Conservation (phyloP, 2,329 filamentous ascomycete species). For the Phaeosphaeria sp. region DNA sequence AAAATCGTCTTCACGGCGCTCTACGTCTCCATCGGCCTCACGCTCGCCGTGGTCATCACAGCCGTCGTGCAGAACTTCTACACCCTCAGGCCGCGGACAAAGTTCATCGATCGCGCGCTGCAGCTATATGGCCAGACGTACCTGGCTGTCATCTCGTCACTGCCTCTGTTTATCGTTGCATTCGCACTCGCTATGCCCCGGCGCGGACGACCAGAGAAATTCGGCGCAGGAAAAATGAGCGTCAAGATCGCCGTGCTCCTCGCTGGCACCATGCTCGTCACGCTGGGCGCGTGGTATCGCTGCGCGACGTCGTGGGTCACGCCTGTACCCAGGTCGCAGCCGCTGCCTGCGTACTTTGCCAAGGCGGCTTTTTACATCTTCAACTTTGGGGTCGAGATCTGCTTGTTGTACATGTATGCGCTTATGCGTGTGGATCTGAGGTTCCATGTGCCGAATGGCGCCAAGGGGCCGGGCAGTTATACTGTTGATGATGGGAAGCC, state of each 20-base stretch:
- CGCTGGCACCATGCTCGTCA: conserved; percentile 63
- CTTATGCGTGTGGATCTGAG: conserved; percentile 73
- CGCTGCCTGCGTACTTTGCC: conserved; percentile 68
- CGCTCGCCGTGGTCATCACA: conserved; percentile 70
- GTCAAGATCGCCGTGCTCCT: conserved; percentile 70
- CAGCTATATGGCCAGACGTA: conserved; percentile 68
- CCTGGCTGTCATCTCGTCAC: conserved; percentile 69
- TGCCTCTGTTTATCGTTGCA: conserved; percentile 66
- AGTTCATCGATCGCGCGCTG: conserved; percentile 64
- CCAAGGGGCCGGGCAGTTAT: conserved; percentile 53
- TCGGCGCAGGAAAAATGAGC: conserved; percentile 70
- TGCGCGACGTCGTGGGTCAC: conserved; percentile 63
- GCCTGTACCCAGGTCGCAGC: conserved; percentile 30
- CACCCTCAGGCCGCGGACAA: conserved; percentile 62
- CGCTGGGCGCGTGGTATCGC: conserved; percentile 73
- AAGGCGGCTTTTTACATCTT: conserved; percentile 80
- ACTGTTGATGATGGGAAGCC: neutral
- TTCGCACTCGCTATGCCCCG: conserved; percentile 55
- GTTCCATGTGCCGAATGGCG: conserved; percentile 78
- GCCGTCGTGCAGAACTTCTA: conserved; percentile 70
- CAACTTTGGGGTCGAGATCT: conserved; percentile 75
- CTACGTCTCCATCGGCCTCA: conserved; percentile 63
- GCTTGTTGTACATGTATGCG: conserved; percentile 71
- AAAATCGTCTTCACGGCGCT: conserved; percentile 62
- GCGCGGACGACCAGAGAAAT: conserved; percentile 59